phyloP scores from a whole-genome alignment of 345 rosid species.

The Bruguiera gymnorhiza region DNA sequence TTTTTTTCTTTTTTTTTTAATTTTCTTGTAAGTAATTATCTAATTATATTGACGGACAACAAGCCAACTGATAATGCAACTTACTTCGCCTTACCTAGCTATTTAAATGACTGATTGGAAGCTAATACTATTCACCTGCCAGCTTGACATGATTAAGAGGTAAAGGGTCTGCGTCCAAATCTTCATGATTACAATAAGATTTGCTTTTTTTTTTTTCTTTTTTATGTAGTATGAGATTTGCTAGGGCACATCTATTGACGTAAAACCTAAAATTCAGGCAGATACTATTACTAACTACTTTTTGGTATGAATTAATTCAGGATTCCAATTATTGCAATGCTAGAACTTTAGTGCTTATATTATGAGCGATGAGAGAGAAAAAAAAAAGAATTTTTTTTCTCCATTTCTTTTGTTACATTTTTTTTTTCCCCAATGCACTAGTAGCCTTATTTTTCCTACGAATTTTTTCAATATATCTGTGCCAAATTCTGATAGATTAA shows the following conservation, averaged over 20 bases:
- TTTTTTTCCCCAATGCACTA: too few species aligned
- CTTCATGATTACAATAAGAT: not conserved
- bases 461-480: too few species aligned
- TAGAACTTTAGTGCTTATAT: not conserved
- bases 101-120: not conserved
- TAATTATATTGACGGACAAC: not conserved
- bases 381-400: too few species aligned
- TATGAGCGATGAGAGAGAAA: too few species aligned
- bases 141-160: not conserved
- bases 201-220: not conserved
- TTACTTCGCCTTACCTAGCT: not conserved
- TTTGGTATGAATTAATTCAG: not conserved
- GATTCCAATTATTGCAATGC: not conserved
- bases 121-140: too few species aligned
- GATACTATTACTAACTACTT: not conserved
- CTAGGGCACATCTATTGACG: not conserved
- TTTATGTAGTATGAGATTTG: not conserved
- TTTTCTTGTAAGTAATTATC: not conserved
- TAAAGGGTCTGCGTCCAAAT: not conserved
- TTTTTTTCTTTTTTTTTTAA: too few species aligned
- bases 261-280: conserved; percentile 2
- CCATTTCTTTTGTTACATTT: too few species aligned
- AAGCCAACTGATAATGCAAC: conserved; percentile 3
- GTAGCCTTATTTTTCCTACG: too few species aligned
- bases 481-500: too few species aligned